A percentile compares a stretch with the other conserved stretches of the same genome.
Conservation (phyloP, 2,329 filamentous ascomycete genomes). For the Paraphaeosphaeria sporulosa region DNA sequence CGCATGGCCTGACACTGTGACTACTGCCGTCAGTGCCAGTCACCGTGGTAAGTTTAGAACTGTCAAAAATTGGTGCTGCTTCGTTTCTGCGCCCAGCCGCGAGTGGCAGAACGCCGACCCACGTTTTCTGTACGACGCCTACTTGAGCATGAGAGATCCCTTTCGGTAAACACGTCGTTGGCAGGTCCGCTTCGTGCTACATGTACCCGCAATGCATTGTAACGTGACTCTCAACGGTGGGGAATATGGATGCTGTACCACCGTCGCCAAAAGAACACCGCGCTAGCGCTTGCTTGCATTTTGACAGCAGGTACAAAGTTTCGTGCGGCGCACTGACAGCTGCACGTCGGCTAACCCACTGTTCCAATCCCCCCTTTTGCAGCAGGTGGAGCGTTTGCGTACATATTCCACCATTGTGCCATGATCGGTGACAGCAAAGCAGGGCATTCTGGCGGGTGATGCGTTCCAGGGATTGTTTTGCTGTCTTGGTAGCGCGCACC, state of each 20-base stretch:
- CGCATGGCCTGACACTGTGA: slow-evolving; percentile 37
- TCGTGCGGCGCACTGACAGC: slow-evolving; percentile 27
- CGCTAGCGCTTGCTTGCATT: slow-evolving; percentile 39
- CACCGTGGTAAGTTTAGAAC: slow-evolving; percentile 30
- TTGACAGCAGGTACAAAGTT: slow-evolving; percentile 35
- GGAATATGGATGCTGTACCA: slow-evolving; percentile 31
- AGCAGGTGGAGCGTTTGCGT: slow-evolving; percentile 19
- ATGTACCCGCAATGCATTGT: slow-evolving; percentile 42
- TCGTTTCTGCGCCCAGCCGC: slow-evolving; percentile 37
- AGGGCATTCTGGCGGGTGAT: slow-evolving; percentile 16
- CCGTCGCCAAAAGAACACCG: slow-evolving; percentile 25
- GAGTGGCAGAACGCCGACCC: slow-evolving; percentile 35
- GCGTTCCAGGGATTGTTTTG: slow-evolving; percentile 17
- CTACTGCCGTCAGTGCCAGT: slow-evolving; percentile 41
- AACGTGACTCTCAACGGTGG: slow-evolving; percentile 38
- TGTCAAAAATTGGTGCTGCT: slow-evolving; percentile 40
- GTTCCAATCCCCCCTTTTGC: slow-evolving; percentile 21
- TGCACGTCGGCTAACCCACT: slow-evolving; percentile 29
- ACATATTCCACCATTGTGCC: slow-evolving; percentile 16
- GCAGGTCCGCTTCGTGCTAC: slow-evolving; percentile 28
- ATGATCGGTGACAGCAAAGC: slow-evolving; percentile 21
- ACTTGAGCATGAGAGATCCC: slow-evolving; percentile 27
- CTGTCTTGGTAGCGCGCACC: slow-evolving; percentile 16
- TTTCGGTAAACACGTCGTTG: slow-evolving; percentile 27
- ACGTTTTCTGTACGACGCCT: slow-evolving; percentile 39